Evolutionary conservation across 129 eudicot species (phyloP).

Genomic region (Pittosporum tobira): DNA sequence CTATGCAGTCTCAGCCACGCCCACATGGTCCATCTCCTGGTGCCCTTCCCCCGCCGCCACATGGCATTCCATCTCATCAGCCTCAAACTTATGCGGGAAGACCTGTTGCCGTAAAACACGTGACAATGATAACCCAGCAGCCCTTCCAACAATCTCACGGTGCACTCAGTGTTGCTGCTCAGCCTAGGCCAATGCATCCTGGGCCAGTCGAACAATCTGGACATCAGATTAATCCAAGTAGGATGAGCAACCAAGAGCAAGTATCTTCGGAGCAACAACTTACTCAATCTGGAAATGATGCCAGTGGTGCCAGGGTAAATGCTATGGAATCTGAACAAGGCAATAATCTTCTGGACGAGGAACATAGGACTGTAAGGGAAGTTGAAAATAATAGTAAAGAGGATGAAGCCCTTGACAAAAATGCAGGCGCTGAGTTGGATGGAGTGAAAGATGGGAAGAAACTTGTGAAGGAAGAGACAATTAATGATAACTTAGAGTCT

Average conservation of each 20-base stretch:
- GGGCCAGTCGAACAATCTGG: slow-evolving; percentile 29
- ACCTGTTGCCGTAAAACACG: slow-evolving; percentile 37
- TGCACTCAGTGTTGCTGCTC: slow-evolving; percentile 34
- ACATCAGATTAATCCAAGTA: slow-evolving; percentile 25
- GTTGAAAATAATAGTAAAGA: slow-evolving; percentile 15
- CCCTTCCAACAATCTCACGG: slow-evolving; percentile 32
- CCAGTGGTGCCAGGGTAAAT: slow-evolving; percentile 25
- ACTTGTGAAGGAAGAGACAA: slow-evolving; percentile 26
- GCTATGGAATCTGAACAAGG: slow-evolving; percentile 27
- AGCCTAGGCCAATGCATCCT: slow-evolving; percentile 34
- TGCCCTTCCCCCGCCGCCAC: slow-evolving; percentile 32
- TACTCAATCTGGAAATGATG: slow-evolving; percentile 28
- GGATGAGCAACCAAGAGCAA: slow-evolving; percentile 26
- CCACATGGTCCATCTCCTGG: slow-evolving; percentile 54
- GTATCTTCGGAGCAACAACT: slow-evolving; percentile 27
- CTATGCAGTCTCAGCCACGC: slow-evolving; percentile 41
- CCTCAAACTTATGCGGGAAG: slow-evolving; percentile 39
- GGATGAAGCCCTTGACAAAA: slow-evolving; percentile 22
- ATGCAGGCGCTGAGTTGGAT: slow-evolving; percentile 26
- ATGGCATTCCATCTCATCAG: slow-evolving; percentile 42
- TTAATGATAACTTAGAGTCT: slow-evolving; percentile 14
- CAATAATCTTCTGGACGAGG: slow-evolving; percentile 7
- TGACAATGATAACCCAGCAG: slow-evolving; percentile 26
- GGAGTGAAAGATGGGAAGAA: slow-evolving; percentile 24
- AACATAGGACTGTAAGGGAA: slow-evolving; percentile 20